Percentiles rank a stretch among this genome's conserved stretches.
phyloP scores from a whole-genome alignment of 192 early-diverging fungal genomes.

The Polychytrium aggregatum region DNA sequence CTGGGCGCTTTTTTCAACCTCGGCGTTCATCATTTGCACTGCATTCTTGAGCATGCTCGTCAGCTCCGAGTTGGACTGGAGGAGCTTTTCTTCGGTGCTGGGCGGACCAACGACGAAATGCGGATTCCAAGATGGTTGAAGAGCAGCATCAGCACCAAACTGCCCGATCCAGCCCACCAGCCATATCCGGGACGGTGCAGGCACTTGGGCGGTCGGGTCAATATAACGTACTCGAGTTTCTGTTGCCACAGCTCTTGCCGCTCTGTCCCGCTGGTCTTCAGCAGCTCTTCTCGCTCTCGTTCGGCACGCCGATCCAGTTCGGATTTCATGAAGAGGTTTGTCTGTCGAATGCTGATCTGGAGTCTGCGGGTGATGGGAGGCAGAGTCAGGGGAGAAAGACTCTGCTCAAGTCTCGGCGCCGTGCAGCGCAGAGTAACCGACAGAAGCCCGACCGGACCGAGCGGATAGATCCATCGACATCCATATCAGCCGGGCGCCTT shows the following conservation, averaged over 20 bases:
- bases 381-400: too few species aligned
- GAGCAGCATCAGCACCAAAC: background rate
- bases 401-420: background rate
- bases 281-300: conserved; percentile 31
- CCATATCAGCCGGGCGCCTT: background rate
- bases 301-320: conserved; percentile 32
- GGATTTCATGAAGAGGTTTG: conserved; percentile 40
- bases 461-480: background rate
- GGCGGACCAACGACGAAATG: background rate
- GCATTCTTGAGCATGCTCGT: conserved; percentile 49
- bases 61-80: conserved; percentile 41
- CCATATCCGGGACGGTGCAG: background rate
- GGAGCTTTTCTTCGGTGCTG: conserved; percentile 29
- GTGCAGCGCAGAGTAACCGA: background rate
- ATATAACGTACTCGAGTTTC: conserved; percentile 9
- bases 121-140: background rate
- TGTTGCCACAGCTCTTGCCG: conserved; percentile 6
- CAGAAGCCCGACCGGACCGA: background rate
- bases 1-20: conserved; percentile 48
- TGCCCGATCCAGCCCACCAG: background rate
- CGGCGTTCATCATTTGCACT: conserved; percentile 49
- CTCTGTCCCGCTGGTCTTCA: conserved; percentile 15
- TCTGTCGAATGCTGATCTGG: conserved; percentile 30
- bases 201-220: conserved; percentile 3
- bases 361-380: conserved; percentile 17